Evolutionary conservation across 2,329 filamentous ascomycete species (phyloP).

Genomic region (Epichloe typhina): DNA sequence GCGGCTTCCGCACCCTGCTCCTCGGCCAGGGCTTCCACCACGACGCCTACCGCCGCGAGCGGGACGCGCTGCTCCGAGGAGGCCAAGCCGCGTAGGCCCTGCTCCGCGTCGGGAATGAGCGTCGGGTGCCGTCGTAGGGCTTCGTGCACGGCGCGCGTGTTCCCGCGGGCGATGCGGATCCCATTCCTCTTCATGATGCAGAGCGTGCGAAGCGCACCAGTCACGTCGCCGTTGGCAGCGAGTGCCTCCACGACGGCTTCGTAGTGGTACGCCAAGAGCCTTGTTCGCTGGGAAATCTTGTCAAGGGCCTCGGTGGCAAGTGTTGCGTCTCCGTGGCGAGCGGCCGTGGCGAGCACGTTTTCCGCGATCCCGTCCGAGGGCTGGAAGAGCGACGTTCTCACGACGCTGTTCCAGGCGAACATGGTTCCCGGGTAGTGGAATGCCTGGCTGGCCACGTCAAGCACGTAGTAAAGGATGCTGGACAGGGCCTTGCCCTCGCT

Average conservation of each 20-base stretch:
- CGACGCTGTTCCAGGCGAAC: slow-evolving; percentile 58
- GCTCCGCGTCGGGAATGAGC: slow-evolving; percentile 38
- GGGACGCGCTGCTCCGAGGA: slow-evolving; percentile 21
- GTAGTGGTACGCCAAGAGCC: slow-evolving; percentile 57
- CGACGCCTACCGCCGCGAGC: slow-evolving; percentile 20
- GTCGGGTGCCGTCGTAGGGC: slow-evolving; percentile 35
- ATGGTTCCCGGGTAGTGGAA: slow-evolving; percentile 51
- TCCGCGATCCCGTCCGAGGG: slow-evolving; percentile 48
- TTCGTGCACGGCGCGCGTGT: slow-evolving; percentile 49
- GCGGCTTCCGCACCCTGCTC: slow-evolving; percentile 17
- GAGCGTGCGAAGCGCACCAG: slow-evolving; percentile 54
- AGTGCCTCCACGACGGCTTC: slow-evolving; percentile 67
- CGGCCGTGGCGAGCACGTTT: slow-evolving; percentile 59
- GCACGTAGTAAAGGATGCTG: slow-evolving; percentile 53
- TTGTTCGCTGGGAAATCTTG: slow-evolving; percentile 21
- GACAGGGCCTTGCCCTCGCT: slow-evolving; percentile 25
- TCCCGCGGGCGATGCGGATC: slow-evolving; percentile 41
- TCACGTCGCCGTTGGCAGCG: slow-evolving; percentile 42
- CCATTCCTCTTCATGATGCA: slow-evolving; percentile 52
- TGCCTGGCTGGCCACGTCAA: slow-evolving; percentile 59
- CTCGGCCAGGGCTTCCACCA: slow-evolving; percentile 22
- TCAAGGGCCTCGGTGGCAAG: slow-evolving; percentile 62
- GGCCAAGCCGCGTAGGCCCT: slow-evolving; percentile 40
- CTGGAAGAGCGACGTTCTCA: slow-evolving; percentile 29
- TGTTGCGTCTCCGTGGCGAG: slow-evolving; percentile 50